phyloP scores from a whole-genome alignment of 257 asterid species.

The Salvia rosmarinus region DNA sequence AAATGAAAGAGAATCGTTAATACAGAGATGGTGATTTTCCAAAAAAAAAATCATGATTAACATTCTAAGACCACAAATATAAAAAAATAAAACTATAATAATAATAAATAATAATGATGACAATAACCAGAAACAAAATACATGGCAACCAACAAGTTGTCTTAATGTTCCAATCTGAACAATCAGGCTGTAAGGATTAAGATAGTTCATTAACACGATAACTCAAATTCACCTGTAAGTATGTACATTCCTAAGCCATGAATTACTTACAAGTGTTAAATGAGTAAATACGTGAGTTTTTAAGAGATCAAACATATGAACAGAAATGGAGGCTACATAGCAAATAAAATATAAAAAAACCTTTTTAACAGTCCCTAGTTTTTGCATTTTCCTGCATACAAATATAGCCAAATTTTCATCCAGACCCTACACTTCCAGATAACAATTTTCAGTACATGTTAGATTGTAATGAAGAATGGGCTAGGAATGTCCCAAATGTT shows the following conservation, averaged over 20 bases:
- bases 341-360: constrained; percentile 3
- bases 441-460: not conserved
- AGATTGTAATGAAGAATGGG: constrained; percentile 16
- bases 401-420: not conserved
- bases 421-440: not conserved
- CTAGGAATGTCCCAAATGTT: not conserved
- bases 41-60: constrained; percentile 15
- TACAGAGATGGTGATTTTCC: constrained; percentile 18
- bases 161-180: constrained; percentile 12
- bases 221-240: not conserved
- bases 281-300: not conserved
- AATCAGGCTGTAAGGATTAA: not conserved
- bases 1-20: constrained; percentile 32
- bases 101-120: not conserved
- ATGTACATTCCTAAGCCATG: constrained; percentile 1
- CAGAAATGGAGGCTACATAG: not conserved
- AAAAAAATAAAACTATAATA: not conserved
- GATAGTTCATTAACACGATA: not conserved
- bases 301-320: constrained; percentile 13
- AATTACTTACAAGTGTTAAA: not conserved
- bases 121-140: constrained; percentile 10
- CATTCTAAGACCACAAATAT: constrained; percentile 19
- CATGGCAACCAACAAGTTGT: constrained; percentile 3
- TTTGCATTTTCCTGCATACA: constrained; percentile 15
- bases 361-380: not conserved